phyloP scores from a whole-genome alignment of 768 basidiomycete species.

The Trametes cubensis region DNA sequence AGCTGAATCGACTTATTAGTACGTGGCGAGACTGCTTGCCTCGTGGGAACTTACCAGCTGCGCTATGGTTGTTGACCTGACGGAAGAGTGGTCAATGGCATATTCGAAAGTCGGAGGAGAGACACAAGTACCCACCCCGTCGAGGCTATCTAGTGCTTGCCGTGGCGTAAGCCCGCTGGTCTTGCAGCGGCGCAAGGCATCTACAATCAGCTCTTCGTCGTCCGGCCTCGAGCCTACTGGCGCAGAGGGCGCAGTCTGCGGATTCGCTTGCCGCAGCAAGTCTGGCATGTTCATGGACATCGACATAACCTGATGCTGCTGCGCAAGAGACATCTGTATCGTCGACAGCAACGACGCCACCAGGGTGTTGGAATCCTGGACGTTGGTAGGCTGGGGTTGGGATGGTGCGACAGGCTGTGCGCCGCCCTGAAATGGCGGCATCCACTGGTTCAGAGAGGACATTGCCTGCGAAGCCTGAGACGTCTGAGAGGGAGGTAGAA shows the following conservation, averaged over 20 bases:
- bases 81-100: not conserved
- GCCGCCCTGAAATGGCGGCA: not conserved
- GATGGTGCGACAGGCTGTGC: not conserved
- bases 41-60: not conserved
- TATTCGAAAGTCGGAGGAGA: not conserved
- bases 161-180: not conserved
- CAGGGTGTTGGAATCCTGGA: not conserved
- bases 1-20: not conserved
- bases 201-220: not conserved
- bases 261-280: too few species aligned
- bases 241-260: not conserved
- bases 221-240: not conserved
- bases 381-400: not conserved
- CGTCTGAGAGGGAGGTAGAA: too few species aligned
- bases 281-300: too few species aligned
- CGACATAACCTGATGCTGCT: not conserved
- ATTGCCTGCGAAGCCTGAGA: not conserved
- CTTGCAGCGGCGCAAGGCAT: not conserved
- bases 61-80: conserved; percentile 4
- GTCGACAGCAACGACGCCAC: not conserved
- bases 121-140: not conserved
- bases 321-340: not conserved
- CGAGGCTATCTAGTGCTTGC: conserved; percentile 1
- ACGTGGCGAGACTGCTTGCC: too few species aligned
- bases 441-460: not conserved